Evolutionary conservation across 2,329 filamentous ascomycete genomes (phyloP).

Genomic region (Triangularia verruculosa): DNA sequence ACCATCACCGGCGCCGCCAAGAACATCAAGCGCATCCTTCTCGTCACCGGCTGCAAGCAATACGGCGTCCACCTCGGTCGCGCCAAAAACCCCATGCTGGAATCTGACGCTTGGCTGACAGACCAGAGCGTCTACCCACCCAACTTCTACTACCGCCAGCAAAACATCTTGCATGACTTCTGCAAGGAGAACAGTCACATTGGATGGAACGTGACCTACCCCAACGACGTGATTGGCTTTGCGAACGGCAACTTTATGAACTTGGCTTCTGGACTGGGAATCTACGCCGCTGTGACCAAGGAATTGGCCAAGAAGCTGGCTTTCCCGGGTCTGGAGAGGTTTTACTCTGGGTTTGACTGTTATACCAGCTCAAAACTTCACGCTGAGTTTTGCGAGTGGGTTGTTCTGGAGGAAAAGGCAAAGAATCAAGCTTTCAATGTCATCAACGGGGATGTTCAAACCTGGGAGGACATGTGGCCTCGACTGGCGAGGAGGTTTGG

Average conservation of each 20-base stretch:
- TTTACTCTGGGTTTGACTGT: conserved; percentile 35
- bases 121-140: conserved; percentile 34
- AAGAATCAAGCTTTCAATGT: conserved; percentile 43
- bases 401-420: conserved; percentile 29
- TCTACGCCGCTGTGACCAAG: conserved; percentile 39
- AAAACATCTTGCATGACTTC: conserved; percentile 39
- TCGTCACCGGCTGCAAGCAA: conserved; percentile 50
- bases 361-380: conserved; percentile 35
- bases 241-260: conserved; percentile 41
- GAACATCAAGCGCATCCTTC: conserved; percentile 45
- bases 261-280: conserved; percentile 36
- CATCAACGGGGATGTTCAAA: conserved; percentile 40
- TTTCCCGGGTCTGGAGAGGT: conserved; percentile 35
- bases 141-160: conserved; percentile 53
- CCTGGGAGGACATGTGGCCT: conserved; percentile 44
- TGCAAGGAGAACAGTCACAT: conserved; percentile 20
- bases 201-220: conserved; percentile 34
- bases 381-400: conserved; percentile 38
- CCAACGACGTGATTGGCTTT: conserved; percentile 35
- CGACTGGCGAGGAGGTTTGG: conserved; percentile 37
- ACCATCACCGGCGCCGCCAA: conserved; percentile 39
- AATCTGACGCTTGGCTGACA: conserved; percentile 45
- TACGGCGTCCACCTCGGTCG: conserved; percentile 52
- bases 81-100: conserved; percentile 46
- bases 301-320: conserved; percentile 34